Percentiles rank a stretch among this genome's conserved stretches.
phyloP scores from a whole-genome alignment of 306 rosid genomes.

The Dryas octopetala region DNA sequence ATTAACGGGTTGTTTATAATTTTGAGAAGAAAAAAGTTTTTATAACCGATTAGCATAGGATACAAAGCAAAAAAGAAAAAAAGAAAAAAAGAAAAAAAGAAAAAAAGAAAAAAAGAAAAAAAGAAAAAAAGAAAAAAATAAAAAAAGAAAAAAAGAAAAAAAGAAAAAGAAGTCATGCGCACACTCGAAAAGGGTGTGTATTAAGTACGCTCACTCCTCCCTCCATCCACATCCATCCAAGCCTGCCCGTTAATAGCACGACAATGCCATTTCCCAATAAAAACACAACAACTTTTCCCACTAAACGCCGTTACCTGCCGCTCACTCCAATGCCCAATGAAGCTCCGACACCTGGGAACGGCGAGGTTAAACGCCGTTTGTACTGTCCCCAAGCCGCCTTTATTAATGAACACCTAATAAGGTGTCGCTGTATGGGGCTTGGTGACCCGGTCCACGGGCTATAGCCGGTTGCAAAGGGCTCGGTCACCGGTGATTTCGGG shows the following conservation, averaged over 20 bases:
- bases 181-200: conserved; percentile 15
- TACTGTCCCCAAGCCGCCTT: conserved; percentile 10
- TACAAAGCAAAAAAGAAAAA: no score
- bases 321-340: conserved; percentile 6
- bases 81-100: neutral
- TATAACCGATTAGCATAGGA: no score
- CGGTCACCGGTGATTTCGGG: conserved; percentile 41
- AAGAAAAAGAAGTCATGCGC: conserved; percentile 17
- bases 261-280: conserved; percentile 68
- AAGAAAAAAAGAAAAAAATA: no score
- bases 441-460: conserved; percentile 27
- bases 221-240: conserved; percentile 20
- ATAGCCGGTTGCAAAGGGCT: conserved; percentile 22
- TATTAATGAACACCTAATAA: neutral
- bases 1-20: no score
- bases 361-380: conserved; percentile 13
- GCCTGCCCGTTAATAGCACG: conserved; percentile 56
- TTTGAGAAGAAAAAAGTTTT: no score
- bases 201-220: conserved; percentile 34
- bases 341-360: neutral
- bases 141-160: no score
- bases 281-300: conserved; percentile 46
- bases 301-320: conserved; percentile 38
- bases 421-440: conserved; percentile 32
- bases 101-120: neutral